Conservation (phyloP, 2,329 filamentous ascomycete species). For the Talaromyces albobiverticillius region DNA sequence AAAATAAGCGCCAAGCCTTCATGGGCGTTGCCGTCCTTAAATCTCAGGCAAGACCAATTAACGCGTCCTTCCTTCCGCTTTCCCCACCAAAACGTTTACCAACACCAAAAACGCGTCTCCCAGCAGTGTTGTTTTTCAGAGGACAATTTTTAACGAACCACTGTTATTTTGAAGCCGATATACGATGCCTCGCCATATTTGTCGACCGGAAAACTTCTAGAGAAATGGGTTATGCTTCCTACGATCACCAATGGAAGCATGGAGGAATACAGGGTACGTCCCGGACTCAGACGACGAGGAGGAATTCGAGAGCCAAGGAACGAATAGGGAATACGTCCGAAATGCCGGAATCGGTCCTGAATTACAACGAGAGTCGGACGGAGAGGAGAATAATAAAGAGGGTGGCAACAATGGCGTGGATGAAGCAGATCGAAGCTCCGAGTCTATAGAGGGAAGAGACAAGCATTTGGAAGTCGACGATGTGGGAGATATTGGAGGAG, state of each 20-base stretch:
- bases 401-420: background rate
- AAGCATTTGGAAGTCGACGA: background rate
- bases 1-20: background rate
- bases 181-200: background rate
- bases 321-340: constrained; percentile 12
- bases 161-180: too few relatives aligned
- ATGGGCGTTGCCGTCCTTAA: background rate
- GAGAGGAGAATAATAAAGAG: background rate
- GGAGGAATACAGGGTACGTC: constrained; percentile 51
- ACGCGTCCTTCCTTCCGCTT: background rate
- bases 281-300: constrained; percentile 51
- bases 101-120: background rate
- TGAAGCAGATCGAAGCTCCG: background rate
- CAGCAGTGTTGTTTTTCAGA: background rate
- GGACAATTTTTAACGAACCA: background rate
- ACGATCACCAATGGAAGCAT: constrained; percentile 44
- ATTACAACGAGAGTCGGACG: background rate
- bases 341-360: background rate
- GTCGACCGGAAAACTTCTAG: constrained; percentile 17
- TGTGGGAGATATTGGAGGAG: background rate
- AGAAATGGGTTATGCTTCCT: constrained; percentile 35
- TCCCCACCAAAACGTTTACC: background rate
- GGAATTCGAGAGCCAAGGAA: constrained; percentile 35
- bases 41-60: background rate
- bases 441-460: background rate